Conservation (phyloP, 305 asterid species). For the Fraxinus paxiana region DNA sequence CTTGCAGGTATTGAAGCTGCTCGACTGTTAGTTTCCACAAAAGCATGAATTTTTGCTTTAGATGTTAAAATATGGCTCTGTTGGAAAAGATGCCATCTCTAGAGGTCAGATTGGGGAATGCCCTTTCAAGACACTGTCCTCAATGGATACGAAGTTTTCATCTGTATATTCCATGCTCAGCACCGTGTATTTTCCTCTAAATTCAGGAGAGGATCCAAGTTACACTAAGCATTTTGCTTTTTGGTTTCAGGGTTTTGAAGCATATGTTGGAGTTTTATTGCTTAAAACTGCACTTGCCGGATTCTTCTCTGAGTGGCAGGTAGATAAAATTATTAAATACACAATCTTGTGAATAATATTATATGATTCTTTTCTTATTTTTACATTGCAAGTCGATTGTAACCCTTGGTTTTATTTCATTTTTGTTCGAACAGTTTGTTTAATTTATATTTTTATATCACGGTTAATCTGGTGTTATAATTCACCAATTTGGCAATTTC, state of each 20-base stretch:
- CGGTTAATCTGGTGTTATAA: not conserved
- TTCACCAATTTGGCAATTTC: constrained; percentile 22
- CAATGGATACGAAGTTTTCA: not conserved
- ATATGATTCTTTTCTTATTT: not conserved
- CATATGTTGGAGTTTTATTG: constrained; percentile 76
- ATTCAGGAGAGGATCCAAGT: constrained; percentile 13
- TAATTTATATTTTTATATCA: not conserved
- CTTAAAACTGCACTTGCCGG: constrained; percentile 77
- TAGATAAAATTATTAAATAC: constrained; percentile 19
- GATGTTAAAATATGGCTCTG: not conserved
- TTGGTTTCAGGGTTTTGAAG: constrained; percentile 75
- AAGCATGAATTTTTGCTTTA: not conserved
- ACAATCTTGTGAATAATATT: not conserved
- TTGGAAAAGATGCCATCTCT: not conserved
- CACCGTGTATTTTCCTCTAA: not conserved
- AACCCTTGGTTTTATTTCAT: constrained; percentile 4
- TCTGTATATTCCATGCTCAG: not conserved
- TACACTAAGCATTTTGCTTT: constrained; percentile 10
- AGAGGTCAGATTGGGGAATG: not conserved
- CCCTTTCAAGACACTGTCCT: not conserved
- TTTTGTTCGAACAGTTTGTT: not conserved
- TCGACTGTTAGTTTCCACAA: not conserved
- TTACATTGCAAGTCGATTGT: not conserved
- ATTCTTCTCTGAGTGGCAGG: constrained; percentile 88
- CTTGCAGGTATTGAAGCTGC: constrained; percentile 60